Percentiles rank a stretch among this genome's conserved stretches.
These are phyloP conservation scores for Neurospora terricola DNA, from an alignment of 495 filamentous ascomycete genomes.

Conservation along the genomic window DNA sequence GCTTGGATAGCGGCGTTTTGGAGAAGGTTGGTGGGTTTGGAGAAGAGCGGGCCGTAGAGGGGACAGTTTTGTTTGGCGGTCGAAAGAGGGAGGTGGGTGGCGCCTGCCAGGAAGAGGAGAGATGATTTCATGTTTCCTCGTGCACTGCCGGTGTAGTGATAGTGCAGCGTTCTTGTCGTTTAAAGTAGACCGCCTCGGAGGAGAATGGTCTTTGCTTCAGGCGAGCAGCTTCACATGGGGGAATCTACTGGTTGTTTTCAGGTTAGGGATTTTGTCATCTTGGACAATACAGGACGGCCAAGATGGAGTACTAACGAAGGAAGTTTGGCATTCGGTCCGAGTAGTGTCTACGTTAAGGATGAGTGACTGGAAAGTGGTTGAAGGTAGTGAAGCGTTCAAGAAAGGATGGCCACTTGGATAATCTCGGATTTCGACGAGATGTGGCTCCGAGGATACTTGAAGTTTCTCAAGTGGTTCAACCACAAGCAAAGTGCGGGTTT, in stretches of 20 bases:
- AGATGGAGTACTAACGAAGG: neutral
- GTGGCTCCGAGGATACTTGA: neutral
- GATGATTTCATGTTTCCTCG: neutral
- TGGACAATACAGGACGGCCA: neutral
- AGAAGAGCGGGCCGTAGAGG: conserved; percentile 37
- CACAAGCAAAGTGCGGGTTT: neutral
- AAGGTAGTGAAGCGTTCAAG: neutral
- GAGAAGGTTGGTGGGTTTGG: conserved; percentile 29
- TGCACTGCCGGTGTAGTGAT: too few relatives aligned
- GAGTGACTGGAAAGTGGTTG: neutral
- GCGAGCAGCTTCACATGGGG: neutral
- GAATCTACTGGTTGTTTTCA: neutral
- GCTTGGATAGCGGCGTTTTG: conserved; percentile 12
- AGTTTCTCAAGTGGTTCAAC: neutral
- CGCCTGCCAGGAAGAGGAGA: neutral
- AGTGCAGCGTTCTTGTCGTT: neutral
- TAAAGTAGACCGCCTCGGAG: neutral
- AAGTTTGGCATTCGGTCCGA: neutral
- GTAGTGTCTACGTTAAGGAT: neutral
- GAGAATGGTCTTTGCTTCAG: neutral
- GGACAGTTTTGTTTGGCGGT: conserved; percentile 32
- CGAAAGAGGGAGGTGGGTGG: neutral
- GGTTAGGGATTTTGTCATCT: neutral
- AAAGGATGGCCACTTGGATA: neutral
- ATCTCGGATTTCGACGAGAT: neutral